Percentiles rank a stretch among this genome's conserved stretches.
These are phyloP conservation scores for Coleophoma cylindrospora DNA, from an alignment of 2,329 filamentous ascomycete species.

Conservation along the genomic window DNA sequence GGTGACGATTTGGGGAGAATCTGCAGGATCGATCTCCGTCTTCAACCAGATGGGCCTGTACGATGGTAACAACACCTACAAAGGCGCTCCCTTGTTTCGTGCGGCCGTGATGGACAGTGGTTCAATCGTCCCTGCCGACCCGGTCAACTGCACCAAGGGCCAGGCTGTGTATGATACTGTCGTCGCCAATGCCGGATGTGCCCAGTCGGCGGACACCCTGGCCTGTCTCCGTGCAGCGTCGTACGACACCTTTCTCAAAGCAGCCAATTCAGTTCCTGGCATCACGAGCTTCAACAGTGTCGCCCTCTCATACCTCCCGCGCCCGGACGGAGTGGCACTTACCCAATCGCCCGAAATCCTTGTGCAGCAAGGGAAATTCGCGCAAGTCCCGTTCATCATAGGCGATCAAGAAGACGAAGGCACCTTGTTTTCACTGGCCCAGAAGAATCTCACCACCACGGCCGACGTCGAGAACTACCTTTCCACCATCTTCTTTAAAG, in stretches of 20 bases:
- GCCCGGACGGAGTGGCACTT: constrained; percentile 62
- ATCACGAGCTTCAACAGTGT: constrained; percentile 64
- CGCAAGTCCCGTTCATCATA: constrained; percentile 58
- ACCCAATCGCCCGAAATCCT: constrained; percentile 59
- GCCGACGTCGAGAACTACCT: constrained; percentile 60
- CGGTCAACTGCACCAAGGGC: constrained; percentile 60
- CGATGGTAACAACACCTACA: constrained; percentile 68
- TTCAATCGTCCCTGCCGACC: constrained; percentile 53
- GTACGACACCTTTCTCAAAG: constrained; percentile 57
- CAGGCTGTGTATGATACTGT: constrained; percentile 62
- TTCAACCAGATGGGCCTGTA: constrained; percentile 73
- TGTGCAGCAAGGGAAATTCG: constrained; percentile 44
- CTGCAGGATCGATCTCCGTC: constrained; percentile 65
- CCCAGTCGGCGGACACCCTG: constrained; percentile 48
- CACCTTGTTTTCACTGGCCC: constrained; percentile 67
- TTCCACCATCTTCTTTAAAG: constrained; percentile 50
- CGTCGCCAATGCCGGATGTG: constrained; percentile 57
- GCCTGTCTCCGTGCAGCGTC: constrained; percentile 59
- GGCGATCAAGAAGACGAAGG: constrained; percentile 80
- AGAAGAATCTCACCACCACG: constrained; percentile 61
- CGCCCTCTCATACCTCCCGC: constrained; percentile 68
- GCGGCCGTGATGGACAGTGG: constrained; percentile 76
- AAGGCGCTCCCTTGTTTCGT: constrained; percentile 69
- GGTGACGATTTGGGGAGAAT: constrained; percentile 75
- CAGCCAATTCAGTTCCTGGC: constrained; percentile 65